These are phyloP conservation scores for Trypanosoma congolense DNA, from an alignment of 208 protist species.

Conservation along the genomic window DNA sequence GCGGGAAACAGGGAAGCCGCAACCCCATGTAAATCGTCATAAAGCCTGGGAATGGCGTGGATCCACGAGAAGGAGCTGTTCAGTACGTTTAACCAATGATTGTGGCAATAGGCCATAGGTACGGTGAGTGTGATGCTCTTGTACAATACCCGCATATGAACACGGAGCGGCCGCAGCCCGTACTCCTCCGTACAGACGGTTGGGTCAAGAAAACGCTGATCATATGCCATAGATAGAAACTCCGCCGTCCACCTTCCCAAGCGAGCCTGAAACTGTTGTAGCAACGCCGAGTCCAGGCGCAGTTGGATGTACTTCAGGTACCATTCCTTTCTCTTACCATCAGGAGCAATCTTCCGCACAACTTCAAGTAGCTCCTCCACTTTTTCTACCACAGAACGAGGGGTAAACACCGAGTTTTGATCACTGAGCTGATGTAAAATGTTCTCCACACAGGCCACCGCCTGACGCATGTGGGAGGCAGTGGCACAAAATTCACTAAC, in stretches of 20 bases:
- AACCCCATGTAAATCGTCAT: background rate
- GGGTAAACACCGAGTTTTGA: slow-evolving; percentile 31
- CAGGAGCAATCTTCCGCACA: slow-evolving; percentile 42
- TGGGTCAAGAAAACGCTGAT: slow-evolving; percentile 55
- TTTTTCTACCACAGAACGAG: slow-evolving; percentile 50
- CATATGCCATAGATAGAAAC: slow-evolving; percentile 73
- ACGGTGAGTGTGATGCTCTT: slow-evolving; percentile 70
- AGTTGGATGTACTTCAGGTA: slow-evolving; percentile 71
- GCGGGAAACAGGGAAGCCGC: background rate
- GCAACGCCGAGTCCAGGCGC: slow-evolving; percentile 62
- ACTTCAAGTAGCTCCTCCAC: slow-evolving; percentile 56
- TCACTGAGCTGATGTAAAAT: slow-evolving; percentile 36
- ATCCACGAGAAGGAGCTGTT: slow-evolving; percentile 75
- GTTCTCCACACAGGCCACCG: slow-evolving; percentile 47
- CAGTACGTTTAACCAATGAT: slow-evolving; percentile 78
- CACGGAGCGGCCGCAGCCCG: slow-evolving; percentile 69
- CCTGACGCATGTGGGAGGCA: slow-evolving; percentile 50
- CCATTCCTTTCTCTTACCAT: slow-evolving; percentile 51
- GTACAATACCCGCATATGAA: slow-evolving; percentile 77
- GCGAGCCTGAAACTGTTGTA: slow-evolving; percentile 59
- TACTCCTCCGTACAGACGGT: slow-evolving; percentile 70
- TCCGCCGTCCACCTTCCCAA: slow-evolving; percentile 77
- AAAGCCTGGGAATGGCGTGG: slow-evolving; percentile 55
- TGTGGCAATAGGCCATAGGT: slow-evolving; percentile 49
- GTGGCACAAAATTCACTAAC: slow-evolving; percentile 52